Percentiles rank a stretch among this genome's conserved stretches.
phyloP scores from a whole-genome alignment of 1,139 yeast genomes.

The Dujonia santamariae region DNA sequence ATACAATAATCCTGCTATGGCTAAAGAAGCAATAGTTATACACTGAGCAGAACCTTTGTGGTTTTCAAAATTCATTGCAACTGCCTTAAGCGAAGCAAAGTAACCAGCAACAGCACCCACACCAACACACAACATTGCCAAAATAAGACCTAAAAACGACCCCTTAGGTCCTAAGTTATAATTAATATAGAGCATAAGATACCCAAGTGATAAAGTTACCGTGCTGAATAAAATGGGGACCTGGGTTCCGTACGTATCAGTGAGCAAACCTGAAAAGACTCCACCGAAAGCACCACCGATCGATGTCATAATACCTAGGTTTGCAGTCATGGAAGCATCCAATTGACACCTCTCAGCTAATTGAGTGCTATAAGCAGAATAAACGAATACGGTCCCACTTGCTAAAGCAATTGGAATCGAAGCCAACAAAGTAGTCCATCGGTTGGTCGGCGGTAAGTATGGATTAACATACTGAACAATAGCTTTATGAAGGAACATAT shows the following conservation, averaged over 20 bases:
- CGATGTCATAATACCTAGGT: conserved; percentile 29
- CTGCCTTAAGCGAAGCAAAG: conserved; percentile 34
- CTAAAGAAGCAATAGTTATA: conserved; percentile 36
- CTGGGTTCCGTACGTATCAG: conserved; percentile 34
- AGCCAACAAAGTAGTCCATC: conserved; percentile 23
- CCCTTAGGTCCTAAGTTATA: conserved; percentile 18
- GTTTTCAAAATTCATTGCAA: conserved; percentile 29
- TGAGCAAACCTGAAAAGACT: conserved; percentile 27
- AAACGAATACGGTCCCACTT: conserved; percentile 33
- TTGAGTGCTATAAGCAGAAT: conserved; percentile 32
- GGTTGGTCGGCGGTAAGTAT: conserved; percentile 25
- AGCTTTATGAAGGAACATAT: conserved; percentile 13
- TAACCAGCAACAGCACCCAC: conserved; percentile 33
- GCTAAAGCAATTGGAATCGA: conserved; percentile 32
- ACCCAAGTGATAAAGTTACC: conserved; percentile 22
- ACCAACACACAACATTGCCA: conserved; percentile 31
- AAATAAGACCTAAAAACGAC: conserved; percentile 16
- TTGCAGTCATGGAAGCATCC: conserved; percentile 26
- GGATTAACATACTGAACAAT: conserved; percentile 16
- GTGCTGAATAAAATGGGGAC: conserved; percentile 29
- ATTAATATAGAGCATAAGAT: conserved; percentile 23
- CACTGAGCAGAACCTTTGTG: conserved; percentile 34
- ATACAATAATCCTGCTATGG: conserved; percentile 31
- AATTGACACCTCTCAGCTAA: conserved; percentile 28
- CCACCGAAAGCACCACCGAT: conserved; percentile 34